These are phyloP conservation scores for Fusarium goolgardi DNA, from an alignment of 2,329 filamentous ascomycete species.

Conservation along the genomic window DNA sequence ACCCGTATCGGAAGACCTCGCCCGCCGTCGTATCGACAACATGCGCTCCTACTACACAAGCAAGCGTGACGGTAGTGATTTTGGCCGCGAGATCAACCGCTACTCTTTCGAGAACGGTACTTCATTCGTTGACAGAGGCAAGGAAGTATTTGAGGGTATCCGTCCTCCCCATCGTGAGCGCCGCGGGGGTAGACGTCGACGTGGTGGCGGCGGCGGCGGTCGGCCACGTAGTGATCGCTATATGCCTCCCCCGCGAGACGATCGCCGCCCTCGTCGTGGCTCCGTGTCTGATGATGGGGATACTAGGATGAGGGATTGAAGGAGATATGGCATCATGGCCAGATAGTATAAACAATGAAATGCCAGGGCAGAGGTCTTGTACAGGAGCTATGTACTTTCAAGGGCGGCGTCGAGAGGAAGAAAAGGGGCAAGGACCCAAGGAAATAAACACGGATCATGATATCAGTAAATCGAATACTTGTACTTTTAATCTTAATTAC, in stretches of 20 bases:
- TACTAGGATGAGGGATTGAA: slow-evolving; percentile 25
- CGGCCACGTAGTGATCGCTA: slow-evolving; percentile 52
- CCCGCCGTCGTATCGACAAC: slow-evolving; percentile 70
- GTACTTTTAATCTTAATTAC: slow-evolving; percentile 5
- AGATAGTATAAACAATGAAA: not conserved
- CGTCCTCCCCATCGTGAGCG: slow-evolving; percentile 65
- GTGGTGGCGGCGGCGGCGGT: slow-evolving; percentile 45
- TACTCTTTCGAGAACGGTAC: slow-evolving; percentile 79
- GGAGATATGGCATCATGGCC: not conserved
- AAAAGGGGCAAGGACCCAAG: slow-evolving; percentile 6
- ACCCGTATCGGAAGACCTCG: slow-evolving; percentile 73
- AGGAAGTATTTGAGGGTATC: slow-evolving; percentile 75
- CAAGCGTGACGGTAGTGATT: slow-evolving; percentile 55
- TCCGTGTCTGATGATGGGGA: slow-evolving; percentile 27
- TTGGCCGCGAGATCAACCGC: slow-evolving; percentile 68
- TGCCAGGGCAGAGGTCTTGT: not conserved
- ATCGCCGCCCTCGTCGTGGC: slow-evolving; percentile 24
- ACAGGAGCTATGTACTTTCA: not conserved
- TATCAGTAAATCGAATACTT: slow-evolving; percentile 15
- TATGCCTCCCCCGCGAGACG: slow-evolving; percentile 42
- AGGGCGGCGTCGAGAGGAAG: slow-evolving; percentile 9
- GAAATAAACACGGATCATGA: slow-evolving; percentile 16
- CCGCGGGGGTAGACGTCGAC: slow-evolving; percentile 51
- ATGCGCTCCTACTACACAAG: slow-evolving; percentile 62
- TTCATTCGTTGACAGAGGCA: slow-evolving; percentile 76